These are phyloP conservation scores for Nicotiana attenuata DNA, from an alignment of 257 asterid species.

Conservation along the genomic window DNA sequence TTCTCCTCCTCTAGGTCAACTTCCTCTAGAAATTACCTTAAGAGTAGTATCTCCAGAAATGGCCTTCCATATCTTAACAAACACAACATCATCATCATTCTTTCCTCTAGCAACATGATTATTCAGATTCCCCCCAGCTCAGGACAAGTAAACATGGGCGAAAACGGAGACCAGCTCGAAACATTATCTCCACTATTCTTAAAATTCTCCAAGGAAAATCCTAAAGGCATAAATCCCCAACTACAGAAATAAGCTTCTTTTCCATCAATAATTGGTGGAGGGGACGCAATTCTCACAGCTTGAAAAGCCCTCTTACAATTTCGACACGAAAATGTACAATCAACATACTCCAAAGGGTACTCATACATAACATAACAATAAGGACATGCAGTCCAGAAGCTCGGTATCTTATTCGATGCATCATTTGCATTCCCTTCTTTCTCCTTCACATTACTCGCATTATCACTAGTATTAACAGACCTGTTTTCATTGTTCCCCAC, in stretches of 20 bases:
- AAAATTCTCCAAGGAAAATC: constrained; percentile 40
- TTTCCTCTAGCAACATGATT: constrained; percentile 13
- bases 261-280: constrained; percentile 63
- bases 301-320: constrained; percentile 77
- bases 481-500: constrained; percentile 21
- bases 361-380: constrained; percentile 79
- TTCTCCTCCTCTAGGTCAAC: too few species aligned
- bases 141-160: constrained; percentile 70
- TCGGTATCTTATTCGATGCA: constrained; percentile 18
- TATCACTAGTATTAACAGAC: constrained; percentile 22
- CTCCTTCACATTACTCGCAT: constrained; percentile 16
- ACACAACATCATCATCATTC: constrained; percentile 3
- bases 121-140: constrained; percentile 15
- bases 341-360: constrained; percentile 55
- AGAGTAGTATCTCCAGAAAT: too few species aligned
- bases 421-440: constrained; percentile 30
- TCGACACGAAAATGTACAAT: constrained; percentile 67
- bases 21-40: too few species aligned
- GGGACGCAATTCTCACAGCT: constrained; percentile 58
- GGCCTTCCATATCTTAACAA: too few species aligned
- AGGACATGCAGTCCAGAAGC: constrained; percentile 79
- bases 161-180: constrained; percentile 73
- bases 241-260: constrained; percentile 59
- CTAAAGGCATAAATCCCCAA: constrained; percentile 74
- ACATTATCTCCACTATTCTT: constrained; percentile 26